Percentiles rank a stretch among this genome's conserved stretches.
phyloP scores from a whole-genome alignment of 305 asterid species.

The Solanum hybrid region DNA sequence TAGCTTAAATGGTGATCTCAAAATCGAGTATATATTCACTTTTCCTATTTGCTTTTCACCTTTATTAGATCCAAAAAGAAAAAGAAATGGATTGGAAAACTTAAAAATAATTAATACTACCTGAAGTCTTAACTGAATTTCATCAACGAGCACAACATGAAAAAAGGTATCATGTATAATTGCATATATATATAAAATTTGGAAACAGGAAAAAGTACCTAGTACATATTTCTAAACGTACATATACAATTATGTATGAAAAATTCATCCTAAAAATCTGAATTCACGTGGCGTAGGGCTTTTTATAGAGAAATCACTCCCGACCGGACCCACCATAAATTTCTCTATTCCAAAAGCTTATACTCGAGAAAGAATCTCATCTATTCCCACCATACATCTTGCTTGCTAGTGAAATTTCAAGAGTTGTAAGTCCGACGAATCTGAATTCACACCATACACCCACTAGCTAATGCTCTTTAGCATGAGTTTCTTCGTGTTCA shows the following conservation, averaged over 20 bases:
- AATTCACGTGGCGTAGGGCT: fast-evolving
- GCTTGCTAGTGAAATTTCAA: not conserved
- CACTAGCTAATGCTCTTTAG: not conserved
- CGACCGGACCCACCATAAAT: not conserved
- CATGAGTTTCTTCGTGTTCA: not conserved
- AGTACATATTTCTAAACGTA: not conserved
- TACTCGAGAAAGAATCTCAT: not conserved
- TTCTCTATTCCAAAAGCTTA: not conserved
- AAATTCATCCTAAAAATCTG: not conserved
- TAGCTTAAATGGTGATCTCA: not conserved
- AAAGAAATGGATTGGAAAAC: not conserved
- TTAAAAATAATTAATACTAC: not conserved
- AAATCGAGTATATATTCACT: not conserved
- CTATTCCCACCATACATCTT: not conserved
- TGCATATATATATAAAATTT: not conserved
- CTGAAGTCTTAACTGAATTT: not conserved
- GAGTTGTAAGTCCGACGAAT: no score
- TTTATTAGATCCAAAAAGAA: no score
- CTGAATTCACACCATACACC: not conserved
- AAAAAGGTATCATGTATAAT: not conserved
- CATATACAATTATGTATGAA: not conserved
- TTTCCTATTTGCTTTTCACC: not conserved
- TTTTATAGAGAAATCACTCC: not conserved
- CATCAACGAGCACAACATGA: not conserved
- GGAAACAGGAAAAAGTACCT: not conserved